phyloP scores from a whole-genome alignment of 345 rosid genomes.

The Melaleuca quinquenervia region DNA sequence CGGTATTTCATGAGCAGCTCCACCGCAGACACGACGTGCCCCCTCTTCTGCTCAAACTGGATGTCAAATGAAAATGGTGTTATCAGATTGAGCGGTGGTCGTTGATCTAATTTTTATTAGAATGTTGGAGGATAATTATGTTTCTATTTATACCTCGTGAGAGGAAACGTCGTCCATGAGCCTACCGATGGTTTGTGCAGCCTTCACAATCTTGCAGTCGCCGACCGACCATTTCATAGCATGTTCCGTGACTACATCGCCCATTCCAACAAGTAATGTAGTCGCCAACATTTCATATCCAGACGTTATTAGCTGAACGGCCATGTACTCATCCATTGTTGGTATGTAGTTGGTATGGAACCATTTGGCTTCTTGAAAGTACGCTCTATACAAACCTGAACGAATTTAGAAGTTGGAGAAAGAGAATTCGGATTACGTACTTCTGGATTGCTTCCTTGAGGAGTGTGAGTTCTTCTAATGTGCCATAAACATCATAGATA shows the following conservation, averaged over 20 bases:
- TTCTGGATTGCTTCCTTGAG: not conserved
- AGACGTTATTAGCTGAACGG: not conserved
- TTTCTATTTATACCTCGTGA: not conserved
- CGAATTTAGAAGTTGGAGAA: not conserved
- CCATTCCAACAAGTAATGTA: not conserved
- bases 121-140: not conserved
- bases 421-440: not conserved
- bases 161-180: not conserved
- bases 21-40: slow-evolving; percentile 6
- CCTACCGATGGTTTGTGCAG: not conserved
- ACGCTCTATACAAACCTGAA: not conserved
- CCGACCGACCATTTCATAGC: not conserved
- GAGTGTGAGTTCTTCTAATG: not conserved
- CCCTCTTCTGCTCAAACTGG: slow-evolving; percentile 1
- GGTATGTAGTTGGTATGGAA: not conserved
- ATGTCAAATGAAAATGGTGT: not conserved
- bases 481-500: not conserved
- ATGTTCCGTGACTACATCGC: not conserved
- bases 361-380: not conserved
- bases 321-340: not conserved
- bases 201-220: not conserved
- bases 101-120: not conserved
- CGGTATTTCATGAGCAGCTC: slow-evolving; percentile 24
- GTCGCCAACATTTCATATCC: not conserved
- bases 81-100: not conserved